Evolutionary conservation across 768 basidiomycete genomes (phyloP), one percentile per base, ranked within the genome.

Genomic region (Trametes meyenii): DNA sequence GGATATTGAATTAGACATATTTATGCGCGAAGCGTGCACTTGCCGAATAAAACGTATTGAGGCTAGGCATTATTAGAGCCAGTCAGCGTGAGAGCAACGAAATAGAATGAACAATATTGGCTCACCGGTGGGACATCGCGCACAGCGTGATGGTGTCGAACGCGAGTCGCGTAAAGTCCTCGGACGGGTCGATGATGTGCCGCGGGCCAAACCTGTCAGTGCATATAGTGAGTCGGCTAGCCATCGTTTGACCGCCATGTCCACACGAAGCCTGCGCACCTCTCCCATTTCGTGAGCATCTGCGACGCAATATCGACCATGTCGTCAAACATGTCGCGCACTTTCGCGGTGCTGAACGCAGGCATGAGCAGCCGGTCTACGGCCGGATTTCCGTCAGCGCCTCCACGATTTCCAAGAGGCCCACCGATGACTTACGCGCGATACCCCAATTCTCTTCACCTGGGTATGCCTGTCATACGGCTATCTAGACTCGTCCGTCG

Each of bases 101-200:
- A 19, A 16, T 35, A 6, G 12, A 3, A n/a, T 21, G 29, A 1
- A 46, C 21, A 17, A 24, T 56, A 49, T 55, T 29, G 12, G 12
- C 71, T 24, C 46, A 76, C 74, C 76, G 69, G 58, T 79, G 72
- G 2, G 70, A 74, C 77, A 81, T 80, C 35, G 79, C 73, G 62
- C 78, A 81, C 19, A 77, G 72, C 1, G 79, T 75, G 55, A 82
- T 74, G 3, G 81, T 79, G 60, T 83, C 81, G 40, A 83, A 72
- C 0, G 81, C 77, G 21, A 82, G 73, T 16, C 78, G 74, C 39
- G 81, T 83, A 60, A 79, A 81, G 66, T 83, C 81, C 44, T 79
- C 77, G 0, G 77, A 70, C 5, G 79, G 76, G 46, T 81, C 77
- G 53, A 83, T 77, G 35, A 69, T 60, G 49, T 73, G 67, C 8